Base-by-base conservation (phyloP, 495 filamentous ascomycete species). In the Umbilicaria muhlenbergii region DNA sequence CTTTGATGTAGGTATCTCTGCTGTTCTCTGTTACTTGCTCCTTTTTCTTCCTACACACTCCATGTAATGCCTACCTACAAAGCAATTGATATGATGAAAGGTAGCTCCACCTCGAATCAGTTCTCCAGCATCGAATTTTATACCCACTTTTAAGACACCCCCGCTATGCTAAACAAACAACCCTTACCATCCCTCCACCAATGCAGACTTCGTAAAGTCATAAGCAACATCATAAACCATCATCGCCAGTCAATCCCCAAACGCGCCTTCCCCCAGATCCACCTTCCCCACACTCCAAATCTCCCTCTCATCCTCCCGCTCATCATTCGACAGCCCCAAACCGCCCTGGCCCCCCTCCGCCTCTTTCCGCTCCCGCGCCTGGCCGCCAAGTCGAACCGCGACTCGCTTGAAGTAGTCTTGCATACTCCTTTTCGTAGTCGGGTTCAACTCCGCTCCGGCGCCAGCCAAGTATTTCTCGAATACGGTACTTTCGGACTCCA, bases 331-430 rank as follows among this genome's bases (percentile, higher is more conserved):
- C 51, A 95, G 58, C 2, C 84, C 87, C 35, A 95, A 56, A 11
- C 88, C 86, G 12, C 88, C 88, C 42, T 79, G 72, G 5, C 88
- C 91, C 39, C 86, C 87, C 58, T 93, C 85, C 7, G 92, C 92
- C 52, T 92, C 84, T 54, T 71, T 81, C 52, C 88, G 70, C 59
- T 96, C 91, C 48, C 85, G 70, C 0, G 86, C 84, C 58, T 94
- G 91, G 42, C 62, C 73, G 2, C 78, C 88, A 15, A 96, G 62
- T 51, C 87, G 71, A 44, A 93, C 59, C 12, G 83, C 84, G 36
- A 96, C 79, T 13, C 92, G 71, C 69, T 94, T 94, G 65, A 96
- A 96, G 64, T 98, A 98, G 53, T 98, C 91, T 36, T 80, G 74
- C 84, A 96, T 95, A 57, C 83, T 88, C 44, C 91, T 66, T 71